Base-by-base conservation (phyloP, 2,329 filamentous ascomycete genomes). In the Cordyceps javanica region DNA sequence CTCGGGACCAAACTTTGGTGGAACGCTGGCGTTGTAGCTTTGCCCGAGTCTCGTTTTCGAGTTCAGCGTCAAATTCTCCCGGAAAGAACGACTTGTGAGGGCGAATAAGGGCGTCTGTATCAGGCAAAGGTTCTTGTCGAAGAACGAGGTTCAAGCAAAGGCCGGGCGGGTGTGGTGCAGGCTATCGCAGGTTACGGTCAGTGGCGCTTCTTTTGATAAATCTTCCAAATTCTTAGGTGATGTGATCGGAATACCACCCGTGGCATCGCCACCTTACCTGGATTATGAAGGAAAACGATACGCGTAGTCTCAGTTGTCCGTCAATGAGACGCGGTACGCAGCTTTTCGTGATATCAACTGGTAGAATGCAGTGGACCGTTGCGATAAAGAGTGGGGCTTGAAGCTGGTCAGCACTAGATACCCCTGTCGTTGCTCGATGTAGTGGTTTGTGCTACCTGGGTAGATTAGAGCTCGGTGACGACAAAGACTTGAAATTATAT, bases 341-440 rank as follows among this genome's bases (percentile, higher is more conserved):
- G 19, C 28, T 38, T 45, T 45, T 38, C 21, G 42, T 23, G 52
- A 55, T 55, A 34, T 45, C 41, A 30, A 55, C 36, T 21, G 44
- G 42, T 39, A 14, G 23, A 49, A 32, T 36, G 36, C 25, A 48
- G 52, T 46, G 53, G 19, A 49, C 44, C 34, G 53, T 56, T 56
- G 34, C 38, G 44, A 49, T 26, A 19, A 42, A 41, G 30, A 23
- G 44, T 56, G 53, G 53, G 44, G 8, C 53, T 49, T 5, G 25
- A 23, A 25, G 32, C 39, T 46, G 48, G 55, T 58, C 48, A 58
- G 55, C 48, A 58, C 55, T 58, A 52, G 34, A 53, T 52, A 38
- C 55, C 55, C 55, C 41, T 36, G 55, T 58, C 48, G 23, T 13
- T 52, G 48, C 48, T 48, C 23, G 13, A 45, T 30, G 41, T 46